Evolutionary conservation across 164 flowering plant genomes (phyloP).

Genomic region (Paratinospora sagittata): DNA sequence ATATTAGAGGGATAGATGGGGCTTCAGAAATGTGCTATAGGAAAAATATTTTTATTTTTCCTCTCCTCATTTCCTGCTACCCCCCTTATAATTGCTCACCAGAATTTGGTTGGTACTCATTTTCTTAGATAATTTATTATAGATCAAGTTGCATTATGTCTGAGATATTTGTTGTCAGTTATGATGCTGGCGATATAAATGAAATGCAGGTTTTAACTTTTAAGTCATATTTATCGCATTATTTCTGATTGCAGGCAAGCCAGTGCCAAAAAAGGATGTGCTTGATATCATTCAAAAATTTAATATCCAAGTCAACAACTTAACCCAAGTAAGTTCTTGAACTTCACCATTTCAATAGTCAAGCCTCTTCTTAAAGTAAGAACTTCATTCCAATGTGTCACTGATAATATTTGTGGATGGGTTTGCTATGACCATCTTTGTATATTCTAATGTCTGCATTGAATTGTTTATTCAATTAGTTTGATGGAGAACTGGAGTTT

Average conservation of each 20-base stretch:
- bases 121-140: not conserved
- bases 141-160: too few species aligned
- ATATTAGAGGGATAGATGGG: too few species aligned
- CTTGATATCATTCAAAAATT: slow-evolving; percentile 54
- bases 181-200: not conserved
- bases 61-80: too few species aligned
- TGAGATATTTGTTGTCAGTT: not conserved
- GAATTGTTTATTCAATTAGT: not conserved
- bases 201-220: not conserved
- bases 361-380: not conserved
- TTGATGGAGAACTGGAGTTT: not conserved
- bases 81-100: not conserved
- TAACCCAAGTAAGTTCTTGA: slow-evolving; percentile 71
- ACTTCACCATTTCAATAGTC: not conserved
- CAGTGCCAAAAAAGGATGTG: slow-evolving; percentile 63
- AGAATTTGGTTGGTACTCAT: not conserved
- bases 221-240: not conserved
- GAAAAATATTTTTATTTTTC: too few species aligned
- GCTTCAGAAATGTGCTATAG: too few species aligned
- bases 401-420: not conserved
- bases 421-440: not conserved
- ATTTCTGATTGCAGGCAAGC: slow-evolving; percentile 48
- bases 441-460: not conserved
- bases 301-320: slow-evolving; percentile 94
- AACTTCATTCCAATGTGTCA: not conserved